Evolutionary conservation across 106 monocot species (phyloP).

Genomic region (Iris macrosiphon): DNA sequence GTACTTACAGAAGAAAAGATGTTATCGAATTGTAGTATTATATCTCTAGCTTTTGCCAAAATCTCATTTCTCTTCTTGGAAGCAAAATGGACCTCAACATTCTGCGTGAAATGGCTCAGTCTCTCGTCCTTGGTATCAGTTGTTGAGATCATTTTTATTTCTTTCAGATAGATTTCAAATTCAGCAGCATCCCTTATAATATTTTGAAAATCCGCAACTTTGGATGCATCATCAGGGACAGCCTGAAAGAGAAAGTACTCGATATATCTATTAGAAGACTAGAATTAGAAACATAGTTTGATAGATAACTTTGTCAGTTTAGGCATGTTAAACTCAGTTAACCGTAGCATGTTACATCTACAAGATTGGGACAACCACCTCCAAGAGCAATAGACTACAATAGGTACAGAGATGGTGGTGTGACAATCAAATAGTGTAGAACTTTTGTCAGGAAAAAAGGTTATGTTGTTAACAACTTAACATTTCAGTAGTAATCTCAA

Average conservation of each 20-base stretch:
- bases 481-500: too few relatives aligned
- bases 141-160: constrained; percentile 64
- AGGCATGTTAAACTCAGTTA: too few relatives aligned
- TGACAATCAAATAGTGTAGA: too few relatives aligned
- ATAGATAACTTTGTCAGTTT: too few relatives aligned
- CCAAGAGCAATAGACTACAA: neutral
- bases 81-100: constrained; percentile 94
- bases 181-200: constrained; percentile 55
- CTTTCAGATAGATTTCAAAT: constrained; percentile 71
- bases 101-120: constrained; percentile 60
- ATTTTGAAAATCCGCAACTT: constrained; percentile 68
- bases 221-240: constrained; percentile 81
- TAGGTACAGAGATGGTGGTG: neutral
- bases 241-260: constrained; percentile 41
- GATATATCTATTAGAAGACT: neutral
- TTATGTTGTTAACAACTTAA: too few relatives aligned
- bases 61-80: constrained; percentile 74
- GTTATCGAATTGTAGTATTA: constrained; percentile 60
- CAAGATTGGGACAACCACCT: neutral
- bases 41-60: constrained; percentile 63
- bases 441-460: too few relatives aligned
- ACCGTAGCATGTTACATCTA: too few relatives aligned
- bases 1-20: constrained; percentile 42
- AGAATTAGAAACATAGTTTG: too few relatives aligned
- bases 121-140: constrained; percentile 52